Conservation (phyloP, 75 land plant species). For the Selaginella moellendorffii region DNA sequence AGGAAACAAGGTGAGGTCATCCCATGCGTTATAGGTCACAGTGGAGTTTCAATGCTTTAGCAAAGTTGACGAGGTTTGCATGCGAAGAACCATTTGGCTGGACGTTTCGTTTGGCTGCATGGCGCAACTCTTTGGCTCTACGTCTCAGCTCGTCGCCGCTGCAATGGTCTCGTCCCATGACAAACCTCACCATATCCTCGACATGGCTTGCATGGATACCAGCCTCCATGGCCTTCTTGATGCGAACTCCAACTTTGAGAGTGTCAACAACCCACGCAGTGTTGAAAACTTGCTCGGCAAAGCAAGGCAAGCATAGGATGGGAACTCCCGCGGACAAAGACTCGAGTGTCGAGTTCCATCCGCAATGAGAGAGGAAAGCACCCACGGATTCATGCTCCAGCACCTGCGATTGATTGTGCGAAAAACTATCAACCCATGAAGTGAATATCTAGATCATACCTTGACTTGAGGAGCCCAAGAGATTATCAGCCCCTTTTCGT, state of each 20-base stretch:
- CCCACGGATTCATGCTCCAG: slow-evolving; percentile 13
- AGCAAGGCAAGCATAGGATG: slow-evolving; percentile 4
- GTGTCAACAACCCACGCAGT: background rate
- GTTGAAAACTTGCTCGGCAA: background rate
- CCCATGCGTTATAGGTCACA: too few relatives aligned
- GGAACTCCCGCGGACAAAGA: too few relatives aligned
- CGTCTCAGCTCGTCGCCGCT: background rate
- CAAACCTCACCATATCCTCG: background rate
- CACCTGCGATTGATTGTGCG: background rate
- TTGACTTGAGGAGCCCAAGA: background rate
- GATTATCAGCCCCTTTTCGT: background rate
- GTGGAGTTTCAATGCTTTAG: too few relatives aligned
- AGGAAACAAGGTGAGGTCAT: too few relatives aligned
- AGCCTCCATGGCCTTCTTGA: background rate
- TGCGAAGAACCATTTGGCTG: background rate
- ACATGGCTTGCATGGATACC: background rate
- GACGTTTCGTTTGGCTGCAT: background rate
- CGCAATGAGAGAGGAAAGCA: slow-evolving; percentile 32
- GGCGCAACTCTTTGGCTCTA: background rate
- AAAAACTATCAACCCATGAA: too few relatives aligned
- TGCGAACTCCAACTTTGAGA: background rate
- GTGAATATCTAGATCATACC: background rate
- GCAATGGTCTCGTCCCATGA: background rate
- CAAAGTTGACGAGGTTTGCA: too few relatives aligned
- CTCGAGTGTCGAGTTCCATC: slow-evolving; percentile 25